phyloP scores from a whole-genome alignment of 176 grass and related monocot genomes.

The Zoysia pacifica region DNA sequence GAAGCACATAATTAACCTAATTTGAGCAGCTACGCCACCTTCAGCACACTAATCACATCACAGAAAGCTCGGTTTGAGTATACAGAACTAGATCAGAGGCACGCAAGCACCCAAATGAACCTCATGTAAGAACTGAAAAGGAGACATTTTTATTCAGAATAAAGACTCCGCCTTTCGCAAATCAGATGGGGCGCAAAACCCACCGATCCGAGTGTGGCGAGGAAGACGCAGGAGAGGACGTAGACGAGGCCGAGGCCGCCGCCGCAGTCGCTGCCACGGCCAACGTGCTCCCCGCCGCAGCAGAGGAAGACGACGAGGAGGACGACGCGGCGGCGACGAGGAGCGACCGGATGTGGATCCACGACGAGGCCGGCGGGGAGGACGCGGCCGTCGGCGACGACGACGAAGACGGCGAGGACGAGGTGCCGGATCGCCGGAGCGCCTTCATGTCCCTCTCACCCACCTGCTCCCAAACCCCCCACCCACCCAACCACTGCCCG shows the following conservation, averaged over 20 bases:
- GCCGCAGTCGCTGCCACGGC: constrained; percentile 32
- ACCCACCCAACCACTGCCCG: constrained; percentile 13
- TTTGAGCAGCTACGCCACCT: background rate
- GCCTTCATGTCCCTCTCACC: constrained; percentile 77
- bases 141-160: constrained; percentile 34
- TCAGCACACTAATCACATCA: constrained; percentile 31
- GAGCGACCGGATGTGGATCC: constrained; percentile 92
- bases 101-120: background rate
- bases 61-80: background rate
- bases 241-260: constrained; percentile 27
- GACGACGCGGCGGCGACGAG: constrained; percentile 71
- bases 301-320: constrained; percentile 22
- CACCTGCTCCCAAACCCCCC: constrained; percentile 24
- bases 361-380: constrained; percentile 75
- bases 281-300: constrained; percentile 37
- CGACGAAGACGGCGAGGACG: constrained; percentile 62
- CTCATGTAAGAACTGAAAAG: background rate
- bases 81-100: constrained; percentile 37
- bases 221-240: constrained; percentile 48
- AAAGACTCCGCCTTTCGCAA: constrained; percentile 12
- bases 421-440: constrained; percentile 73
- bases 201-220: constrained; percentile 79
- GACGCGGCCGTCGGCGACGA: constrained; percentile 67
- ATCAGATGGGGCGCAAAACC: constrained; percentile 20
- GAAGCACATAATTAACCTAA: constrained; percentile 6